Evolutionary conservation across 1,139 yeast species (phyloP).

Genomic region (Hansenula sp.): DNA sequence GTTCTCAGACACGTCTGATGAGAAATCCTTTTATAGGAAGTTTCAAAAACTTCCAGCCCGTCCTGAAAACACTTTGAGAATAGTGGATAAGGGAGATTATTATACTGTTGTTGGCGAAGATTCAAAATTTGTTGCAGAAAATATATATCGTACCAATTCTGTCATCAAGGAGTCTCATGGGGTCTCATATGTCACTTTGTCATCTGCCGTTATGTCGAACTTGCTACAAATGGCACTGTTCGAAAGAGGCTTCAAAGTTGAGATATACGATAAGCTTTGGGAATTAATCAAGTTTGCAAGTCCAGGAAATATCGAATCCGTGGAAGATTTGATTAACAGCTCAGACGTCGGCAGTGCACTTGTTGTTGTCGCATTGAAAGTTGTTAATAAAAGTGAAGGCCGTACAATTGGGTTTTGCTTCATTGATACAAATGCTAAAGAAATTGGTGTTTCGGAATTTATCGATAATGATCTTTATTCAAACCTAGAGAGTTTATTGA

Average conservation of each 20-base stretch:
- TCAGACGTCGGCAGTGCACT: conserved; percentile 56
- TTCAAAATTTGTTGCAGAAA: conserved; percentile 79
- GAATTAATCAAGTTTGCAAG: conserved; percentile 62
- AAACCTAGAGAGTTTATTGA: conserved; percentile 77
- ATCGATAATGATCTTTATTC: conserved; percentile 85
- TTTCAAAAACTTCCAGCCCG: conserved; percentile 49
- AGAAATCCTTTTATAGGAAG: conserved; percentile 51
- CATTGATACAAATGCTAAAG: conserved; percentile 66
- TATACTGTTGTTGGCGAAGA: conserved; percentile 73
- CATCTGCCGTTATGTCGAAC: conserved; percentile 66
- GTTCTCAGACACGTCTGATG: conserved; percentile 50
- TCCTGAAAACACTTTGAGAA: conserved; percentile 49
- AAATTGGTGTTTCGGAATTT: conserved; percentile 73
- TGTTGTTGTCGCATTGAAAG: conserved; percentile 70
- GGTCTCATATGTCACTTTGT: conserved; percentile 68
- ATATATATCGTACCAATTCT: conserved; percentile 76
- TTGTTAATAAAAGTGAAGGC: conserved; percentile 40
- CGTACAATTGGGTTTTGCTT: conserved; percentile 75
- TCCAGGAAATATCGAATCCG: conserved; percentile 85
- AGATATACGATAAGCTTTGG: conserved; percentile 65
- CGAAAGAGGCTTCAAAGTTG: conserved; percentile 72
- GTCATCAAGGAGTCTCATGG: conserved; percentile 60
- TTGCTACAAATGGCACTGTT: conserved; percentile 65
- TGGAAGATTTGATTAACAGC: conserved; percentile 66
- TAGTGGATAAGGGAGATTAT: conserved; percentile 76